Evolutionary conservation across 345 rosid species (phyloP), one percentile per base, ranked within the genome.

Genomic region (Eucalyptus viminalis): DNA sequence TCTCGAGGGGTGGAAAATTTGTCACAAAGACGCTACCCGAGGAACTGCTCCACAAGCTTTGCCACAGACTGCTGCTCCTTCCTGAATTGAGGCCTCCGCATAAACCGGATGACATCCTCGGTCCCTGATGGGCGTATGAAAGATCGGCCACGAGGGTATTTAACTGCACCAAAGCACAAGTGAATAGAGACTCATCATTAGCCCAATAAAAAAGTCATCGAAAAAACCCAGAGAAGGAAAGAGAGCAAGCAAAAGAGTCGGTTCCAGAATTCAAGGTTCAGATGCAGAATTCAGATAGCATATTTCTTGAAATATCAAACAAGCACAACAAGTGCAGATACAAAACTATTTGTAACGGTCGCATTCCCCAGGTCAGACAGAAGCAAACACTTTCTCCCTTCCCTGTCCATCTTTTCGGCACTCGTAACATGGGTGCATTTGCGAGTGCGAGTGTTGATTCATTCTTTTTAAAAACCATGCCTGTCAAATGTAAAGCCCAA

Each of bases 91-190:
- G 62, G 99, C 98, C 92, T 96, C 99, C 1, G 99, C 97, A 92
- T 98, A 98, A n/a, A 96, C 98, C 97, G 97, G 87, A 97, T 89
- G 27, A 97, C 98, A 91, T 98, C 99, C 93, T 98, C 98, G 13
- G 99, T 98, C 60, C 99, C 98, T 2, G 98, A 98, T 22, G 97
- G 99, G 80, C 99, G 92, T 49, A 98, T 93, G 90, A 98, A 98
- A 76, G 94, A 95, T 88, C 97, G 94, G 16, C 99, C 98, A 49
- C 83, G 89, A 45, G 86, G 86, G 88, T 93, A 91, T 80, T 95
- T 98, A 43, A 90, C 97, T 96, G 95, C 92, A 91, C 65, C 80
- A 87, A 45, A 40, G 86, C 37, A 67, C 15, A 88, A 62, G 40
- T 16, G 49, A 86, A 37, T 37, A 10, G 43, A 47, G 51, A 88